Evolutionary conservation across 345 rosid genomes (phyloP), one percentile per base, ranked within the genome.

Genomic region (Hibiscus trionum): DNA sequence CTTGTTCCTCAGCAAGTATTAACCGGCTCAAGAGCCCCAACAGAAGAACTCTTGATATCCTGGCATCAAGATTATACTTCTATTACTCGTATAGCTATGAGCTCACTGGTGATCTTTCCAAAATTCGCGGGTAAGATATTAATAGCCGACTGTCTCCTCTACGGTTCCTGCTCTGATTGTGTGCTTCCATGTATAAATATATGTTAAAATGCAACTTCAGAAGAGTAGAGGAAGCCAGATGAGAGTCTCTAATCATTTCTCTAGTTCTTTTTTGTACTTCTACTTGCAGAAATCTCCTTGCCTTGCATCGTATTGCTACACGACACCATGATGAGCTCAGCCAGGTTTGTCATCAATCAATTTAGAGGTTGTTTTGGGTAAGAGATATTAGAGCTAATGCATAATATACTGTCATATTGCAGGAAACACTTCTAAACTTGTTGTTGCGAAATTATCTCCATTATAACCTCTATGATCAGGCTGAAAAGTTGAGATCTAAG

Each of bases 71-170:
- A 77, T 82, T 94, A 52, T 94, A 87, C 72, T 86, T 88, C 66
- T 91, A 87, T 72, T 94, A 86, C 72, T 94, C 96, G 0, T 82
- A 86, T 59, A 87, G 97, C 73, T 90, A 90, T 66, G 97, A 91
- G 81, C 82, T 81, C 19, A 84, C 92, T 0, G 89, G 87, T 58
- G 88, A 91, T 77, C 95, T 94, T 80, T 90, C 93, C 31, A 91
- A 87, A 83, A 90, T 94, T 37, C 85, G 95, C 50, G 85, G 96
- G 95, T 94, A 61, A 78, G 91, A 74, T 26, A 66, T 31, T 29
- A 31, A 35, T 76, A 16, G 16, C 50, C 12, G 10, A 5, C 35
- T 21, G 21, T 39, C 53, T 37, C 46, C 12, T 15, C 17, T 26
- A 29, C 17, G 73, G 6, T 57, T n/a, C 21, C n/a, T 70, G 29